Percentiles rank a stretch among this genome's conserved stretches.
Conservation (phyloP, 495 filamentous ascomycete species). For the Talaromyces thailandensis region DNA sequence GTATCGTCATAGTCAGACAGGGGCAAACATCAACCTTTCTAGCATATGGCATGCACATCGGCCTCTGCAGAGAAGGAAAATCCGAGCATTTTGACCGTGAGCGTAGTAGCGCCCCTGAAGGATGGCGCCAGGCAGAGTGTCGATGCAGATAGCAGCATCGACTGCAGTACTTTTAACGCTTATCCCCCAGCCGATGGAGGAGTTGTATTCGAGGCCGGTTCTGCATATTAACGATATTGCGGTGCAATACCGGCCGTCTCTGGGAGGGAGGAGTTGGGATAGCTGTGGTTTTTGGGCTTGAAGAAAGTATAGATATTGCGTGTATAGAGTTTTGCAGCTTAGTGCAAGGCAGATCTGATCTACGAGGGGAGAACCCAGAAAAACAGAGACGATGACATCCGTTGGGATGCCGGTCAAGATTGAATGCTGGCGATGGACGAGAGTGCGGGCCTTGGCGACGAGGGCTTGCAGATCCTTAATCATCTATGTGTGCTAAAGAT, state of each 20-base stretch:
- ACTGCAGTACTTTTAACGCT: conserved; percentile 5
- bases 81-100: conserved; percentile 4
- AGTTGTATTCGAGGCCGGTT: not conserved
- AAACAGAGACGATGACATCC: not conserved
- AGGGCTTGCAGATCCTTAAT: not conserved
- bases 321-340: conserved; percentile 3
- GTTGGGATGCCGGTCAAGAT: not conserved
- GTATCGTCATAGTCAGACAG: conserved; percentile 1
- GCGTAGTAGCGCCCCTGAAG: not conserved
- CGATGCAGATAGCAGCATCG: conserved; percentile 1
- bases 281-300: not conserved
- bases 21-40: conserved; percentile 4
- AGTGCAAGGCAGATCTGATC: conserved; percentile 5
- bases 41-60: conserved; percentile 5
- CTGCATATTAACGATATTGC: not conserved
- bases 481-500: not conserved
- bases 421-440: not conserved
- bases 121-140: conserved; percentile 2
- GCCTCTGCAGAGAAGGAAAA: not conserved
- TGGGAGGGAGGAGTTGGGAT: not conserved
- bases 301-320: not conserved
- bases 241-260: not conserved
- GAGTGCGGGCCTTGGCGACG: not conserved
- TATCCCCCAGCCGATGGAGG: conserved; percentile 5
- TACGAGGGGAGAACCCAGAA: not conserved